Base-by-base conservation (phyloP, 2,329 filamentous ascomycete species). In the Hypoxylon rubiginosum region DNA sequence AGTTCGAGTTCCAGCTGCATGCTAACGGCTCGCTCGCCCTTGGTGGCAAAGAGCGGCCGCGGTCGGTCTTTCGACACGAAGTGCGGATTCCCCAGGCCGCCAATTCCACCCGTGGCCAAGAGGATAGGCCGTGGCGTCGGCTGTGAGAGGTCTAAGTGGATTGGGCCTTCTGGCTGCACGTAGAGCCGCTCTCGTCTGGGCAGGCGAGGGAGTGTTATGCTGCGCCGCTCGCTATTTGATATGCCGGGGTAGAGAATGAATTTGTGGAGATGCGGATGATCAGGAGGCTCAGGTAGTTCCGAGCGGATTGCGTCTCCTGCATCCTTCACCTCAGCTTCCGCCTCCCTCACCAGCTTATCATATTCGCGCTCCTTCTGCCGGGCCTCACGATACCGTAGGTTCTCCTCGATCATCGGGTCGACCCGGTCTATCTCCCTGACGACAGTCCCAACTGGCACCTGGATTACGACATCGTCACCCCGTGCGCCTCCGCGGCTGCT, bases 371-470 rank as follows among this genome's bases (percentile, higher is more conserved):
- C 77, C 71, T 72, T 82, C 77, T 72, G 79, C 73, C 72, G 75
- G 67, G 70, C 77, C 67, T 88, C 83, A 8, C 62, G 72, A 54
- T 71, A 78, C 2, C 58, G 62, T 10, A 66, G 52, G 11, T 61
- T 67, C 73, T 94, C 91, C 55, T 94, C 90, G 8, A 87, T 87
- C 5, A 92, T 83, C 0, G 94, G 93, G 76, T 98, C 94, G 57
- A 89, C 82, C 39, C 96, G 86, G 70, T 89, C 88, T 3, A 97
- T 81, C 79, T 99, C 96, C 32, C 92, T 86, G 2, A 99, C 86
- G 2, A 99, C 90, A 0, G 96, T 99, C 3, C 96, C 96, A 4
- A 98, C 92, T 0, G 96, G 96, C 0, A 99, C 96, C 32, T 92
- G 91, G 67, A 99, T 89, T 73, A 98, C 83, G 4, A 97, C 79